Base-by-base conservation (phyloP, 2,329 filamentous ascomycete genomes). In the Fusarium verticillioides region DNA sequence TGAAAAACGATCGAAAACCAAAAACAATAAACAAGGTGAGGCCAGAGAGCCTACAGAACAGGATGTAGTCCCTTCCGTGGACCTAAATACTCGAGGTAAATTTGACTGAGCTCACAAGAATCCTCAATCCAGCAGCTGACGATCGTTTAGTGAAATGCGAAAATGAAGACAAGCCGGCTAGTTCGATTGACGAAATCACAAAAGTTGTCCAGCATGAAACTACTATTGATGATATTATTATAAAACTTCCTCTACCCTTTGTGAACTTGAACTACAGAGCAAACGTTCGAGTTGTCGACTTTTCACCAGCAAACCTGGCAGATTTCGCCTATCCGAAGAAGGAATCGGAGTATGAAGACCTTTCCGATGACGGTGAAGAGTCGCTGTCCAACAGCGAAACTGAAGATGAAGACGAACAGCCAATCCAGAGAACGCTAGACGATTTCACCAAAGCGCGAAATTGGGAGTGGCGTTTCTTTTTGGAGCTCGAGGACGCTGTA, bases 401-500 rank as follows among this genome's bases (percentile, higher is more conserved):
- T 16, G 72, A 74, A 30, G 56, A 62, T 46, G 63, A 74, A 23
- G 52, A 69, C n/a, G 57, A 56, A 21, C 49, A 46, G 18, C 21
- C 34, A 26, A 77, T 80, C 10, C 43, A 58, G 19, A 72, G 66
- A 50, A 77, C 64, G 8, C 62, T 78, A 18, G 66, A 77, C 32
- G 73, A 74, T 8, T 79, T 77, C n/a, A 49, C 79, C 10, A 43
- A 34, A 15, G 79, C 73, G 30, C 66, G 64, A 18, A 78, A 80
- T 12, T 97, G 94, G 93, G 91, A 96, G 80, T 98, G 95, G 95
- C 88, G 89, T 19, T 98, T 98, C 81, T 89, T 89, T 28, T 86
- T 98, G 30, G 86, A 93, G 18, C 88, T 98, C 2, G 93, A 97
- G 81, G 93, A 95, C 72, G 90, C 88, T 0, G 78, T 83, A 9